phyloP scores from a whole-genome alignment of 805 yeast genomes.

The Ogataea saltuana region DNA sequence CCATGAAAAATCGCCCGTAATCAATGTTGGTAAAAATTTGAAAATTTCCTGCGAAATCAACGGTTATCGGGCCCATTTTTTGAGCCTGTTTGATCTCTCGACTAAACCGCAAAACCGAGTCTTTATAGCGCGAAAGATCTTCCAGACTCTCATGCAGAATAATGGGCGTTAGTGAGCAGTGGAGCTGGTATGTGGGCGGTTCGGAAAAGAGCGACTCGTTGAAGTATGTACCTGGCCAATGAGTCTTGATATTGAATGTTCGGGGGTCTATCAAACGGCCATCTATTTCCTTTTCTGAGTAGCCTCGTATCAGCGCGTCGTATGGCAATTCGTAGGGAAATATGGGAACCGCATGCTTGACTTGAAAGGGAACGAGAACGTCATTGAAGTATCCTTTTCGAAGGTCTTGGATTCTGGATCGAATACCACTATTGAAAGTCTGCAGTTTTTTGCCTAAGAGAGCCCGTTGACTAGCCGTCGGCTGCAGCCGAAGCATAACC shows the following conservation, averaged over 20 bases:
- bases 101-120: conserved; percentile 12
- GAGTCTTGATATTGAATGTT: conserved; percentile 14
- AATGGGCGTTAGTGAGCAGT: conserved; percentile 31
- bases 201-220: conserved; percentile 19
- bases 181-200: conserved; percentile 18
- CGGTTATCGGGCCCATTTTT: conserved; percentile 5
- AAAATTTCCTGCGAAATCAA: conserved; percentile 9
- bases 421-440: conserved; percentile 19
- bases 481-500: conserved; percentile 21
- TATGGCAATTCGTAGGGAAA: conserved; percentile 28
- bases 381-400: conserved; percentile 25
- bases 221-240: conserved; percentile 28
- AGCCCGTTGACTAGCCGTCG: conserved; percentile 14
- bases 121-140: conserved; percentile 15
- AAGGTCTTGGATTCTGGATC: conserved; percentile 22
- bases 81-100: conserved; percentile 10
- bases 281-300: conserved; percentile 13
- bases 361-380: conserved; percentile 21
- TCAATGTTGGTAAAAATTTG: conserved; percentile 18
- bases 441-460: conserved; percentile 18
- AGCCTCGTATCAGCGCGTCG: conserved; percentile 27
- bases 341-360: conserved; percentile 8
- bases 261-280: conserved; percentile 25
- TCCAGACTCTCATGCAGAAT: conserved; percentile 18
- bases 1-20: conserved; percentile 19